Evolutionary conservation across 805 yeast genomes (phyloP).

Genomic region (Teunomyces panamensis): DNA sequence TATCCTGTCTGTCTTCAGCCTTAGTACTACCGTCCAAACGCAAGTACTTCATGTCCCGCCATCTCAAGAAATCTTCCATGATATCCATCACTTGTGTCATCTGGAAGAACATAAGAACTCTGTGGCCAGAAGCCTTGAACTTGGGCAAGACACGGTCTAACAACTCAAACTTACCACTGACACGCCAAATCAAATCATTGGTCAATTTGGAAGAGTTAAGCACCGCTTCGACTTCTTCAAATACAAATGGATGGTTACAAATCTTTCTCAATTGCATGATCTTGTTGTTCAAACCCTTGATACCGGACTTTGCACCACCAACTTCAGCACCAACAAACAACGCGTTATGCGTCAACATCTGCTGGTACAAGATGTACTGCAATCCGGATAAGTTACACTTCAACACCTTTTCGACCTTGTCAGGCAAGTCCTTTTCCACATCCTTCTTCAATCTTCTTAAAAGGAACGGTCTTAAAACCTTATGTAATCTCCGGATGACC

Average conservation of each 20-base stretch:
- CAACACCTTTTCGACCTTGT: conserved; percentile 77
- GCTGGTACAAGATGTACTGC: conserved; percentile 69
- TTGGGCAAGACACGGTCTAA: conserved; percentile 74
- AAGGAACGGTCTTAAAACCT: conserved; percentile 80
- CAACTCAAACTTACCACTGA: conserved; percentile 77
- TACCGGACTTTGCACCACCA: conserved; percentile 60
- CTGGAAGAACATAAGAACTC: conserved; percentile 80
- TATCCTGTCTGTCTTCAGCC: conserved; percentile 76
- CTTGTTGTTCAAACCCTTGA: conserved; percentile 76
- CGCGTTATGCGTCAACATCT: conserved; percentile 71
- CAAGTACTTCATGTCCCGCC: conserved; percentile 64
- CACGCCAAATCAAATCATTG: conserved; percentile 69
- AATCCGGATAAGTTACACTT: conserved; percentile 75
- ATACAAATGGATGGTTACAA: conserved; percentile 85
- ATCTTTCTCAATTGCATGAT: conserved; percentile 84
- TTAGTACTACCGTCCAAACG: conserved; percentile 82
- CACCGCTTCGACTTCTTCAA: conserved; percentile 74
- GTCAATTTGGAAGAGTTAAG: conserved; percentile 62
- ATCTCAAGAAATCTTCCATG: conserved; percentile 78
- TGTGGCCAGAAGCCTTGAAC: conserved; percentile 69
- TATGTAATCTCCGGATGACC: conserved; percentile 81
- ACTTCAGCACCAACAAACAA: conserved; percentile 63
- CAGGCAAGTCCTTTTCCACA: conserved; percentile 83
- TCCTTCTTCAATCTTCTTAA: conserved; percentile 82
- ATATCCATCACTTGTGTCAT: conserved; percentile 91